Evolutionary conservation across 2,329 filamentous ascomycete genomes (phyloP), one percentile per base, ranked within the genome.

Genomic region (Xylariaceae sp.): DNA sequence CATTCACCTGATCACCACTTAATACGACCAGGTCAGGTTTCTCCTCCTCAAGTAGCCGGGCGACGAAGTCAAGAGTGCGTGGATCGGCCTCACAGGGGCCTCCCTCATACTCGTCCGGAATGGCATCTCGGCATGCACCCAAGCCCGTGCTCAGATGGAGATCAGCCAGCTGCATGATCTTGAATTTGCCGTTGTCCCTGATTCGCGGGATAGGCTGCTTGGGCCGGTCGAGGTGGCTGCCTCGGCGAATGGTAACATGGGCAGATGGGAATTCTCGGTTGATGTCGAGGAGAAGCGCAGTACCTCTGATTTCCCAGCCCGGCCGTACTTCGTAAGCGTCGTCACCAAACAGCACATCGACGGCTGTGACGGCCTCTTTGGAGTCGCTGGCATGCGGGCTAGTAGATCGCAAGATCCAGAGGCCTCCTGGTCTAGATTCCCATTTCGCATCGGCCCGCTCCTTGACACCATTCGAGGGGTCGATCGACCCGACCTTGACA

Each of bases 131-230:
- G 71, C 94, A 99, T 50, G 76, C 76, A 8, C 94, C 94, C 4
- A 92, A 81, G 8, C 93, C 94, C 2, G 94, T 99, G 70, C 91
- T 93, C 58, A 99, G 77, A 74, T 99, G 94, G 62, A 97, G 77
- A 76, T 99, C 94, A n/a, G 92, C 89, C 57, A 96, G 80, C 75
- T 99, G 94, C 82, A 99, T 86, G 65, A 99, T 96, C 78, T 97
- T 97, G 79, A 97, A 97, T 67, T 88, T 91, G 35, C 93, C 94
- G 71, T 94, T 91, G 62, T 95, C 91, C 49, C 85, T 83, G 64
- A 99, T 90, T 60, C 89, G 85, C 4, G 62, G 62, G 9, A 88
- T 89, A 45, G 85, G 78, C 0, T 89, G 88, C 72, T 88, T 92
- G 68, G 86, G 82, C 42, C 81, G 73, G 65, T 87, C 83, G 18